These are phyloP conservation scores for Schwanniomyces vanrijiae DNA, from an alignment of 805 yeast genomes.

Conservation along the genomic window DNA sequence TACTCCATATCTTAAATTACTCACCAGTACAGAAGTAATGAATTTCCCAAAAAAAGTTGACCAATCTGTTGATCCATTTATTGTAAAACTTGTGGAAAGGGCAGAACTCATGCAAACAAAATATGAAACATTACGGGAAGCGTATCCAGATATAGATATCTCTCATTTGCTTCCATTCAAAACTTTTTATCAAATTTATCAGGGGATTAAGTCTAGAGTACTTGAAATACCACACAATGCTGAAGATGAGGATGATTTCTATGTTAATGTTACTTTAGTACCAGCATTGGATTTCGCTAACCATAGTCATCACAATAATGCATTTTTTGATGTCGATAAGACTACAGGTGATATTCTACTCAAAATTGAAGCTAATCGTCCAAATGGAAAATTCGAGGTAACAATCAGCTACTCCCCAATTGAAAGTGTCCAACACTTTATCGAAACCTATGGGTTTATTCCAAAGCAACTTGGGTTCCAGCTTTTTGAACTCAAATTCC, in stretches of 20 bases:
- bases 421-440: constrained; percentile 23
- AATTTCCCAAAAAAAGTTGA: constrained; percentile 4
- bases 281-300: constrained; percentile 71
- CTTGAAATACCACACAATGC: constrained; percentile 59
- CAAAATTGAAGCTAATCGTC: constrained; percentile 40
- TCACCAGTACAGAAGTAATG: constrained; percentile 14
- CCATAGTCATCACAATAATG: constrained; percentile 48
- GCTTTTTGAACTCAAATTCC: constrained; percentile 11
- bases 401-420: constrained; percentile 25
- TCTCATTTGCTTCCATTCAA: constrained; percentile 16
- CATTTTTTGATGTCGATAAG: constrained; percentile 60
- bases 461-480: constrained; percentile 17
- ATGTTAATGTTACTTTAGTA: constrained; percentile 52
- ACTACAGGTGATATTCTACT: constrained; percentile 52
- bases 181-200: constrained; percentile 25
- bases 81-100: constrained; percentile 4
- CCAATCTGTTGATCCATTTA: constrained; percentile 7
- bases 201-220: constrained; percentile 58
- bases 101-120: constrained; percentile 8
- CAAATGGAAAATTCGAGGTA: constrained; percentile 16
- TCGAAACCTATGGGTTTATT: constrained; percentile 31
- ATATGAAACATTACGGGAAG: constrained; percentile 8
- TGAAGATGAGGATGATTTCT: constrained; percentile 24
- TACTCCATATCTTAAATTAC: constrained; percentile 17
- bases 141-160: constrained; percentile 9